Evolutionary conservation across 306 rosid species (phyloP), one percentile per base, ranked within the genome.

Genomic region (Vicia villosa): DNA sequence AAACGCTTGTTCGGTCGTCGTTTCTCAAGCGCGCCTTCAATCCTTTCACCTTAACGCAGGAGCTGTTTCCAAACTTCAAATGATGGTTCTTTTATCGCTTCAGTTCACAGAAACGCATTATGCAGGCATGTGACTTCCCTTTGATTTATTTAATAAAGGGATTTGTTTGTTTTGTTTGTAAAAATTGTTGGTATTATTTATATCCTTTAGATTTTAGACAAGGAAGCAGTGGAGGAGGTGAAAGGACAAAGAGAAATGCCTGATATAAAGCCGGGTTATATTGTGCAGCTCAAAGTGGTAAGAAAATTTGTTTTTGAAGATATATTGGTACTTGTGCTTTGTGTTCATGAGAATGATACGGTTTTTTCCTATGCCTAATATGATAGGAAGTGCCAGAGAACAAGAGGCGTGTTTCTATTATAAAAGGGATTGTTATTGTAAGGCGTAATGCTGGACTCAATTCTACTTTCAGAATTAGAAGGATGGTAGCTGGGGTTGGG

Each of bases 271-370:
- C 96, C 99, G 13, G 96, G 99, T 75, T 91, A 94, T 63, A 91
- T 86, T 17, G 96, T 94, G 77, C 97, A 94, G 70, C 97, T 94
- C 65, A 91, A 89, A 94, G 99, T 94, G 97, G 99, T 94, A 91
- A 26, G 74, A 0, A 32, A 19, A 55, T 49, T 72, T 78, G 68
- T 10, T 50, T 21, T 34, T 15, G 24, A 55, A 47, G 77, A 54
- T 51, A 24, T 20, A 64, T 8, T 65, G 28, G 3, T 22, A 15
- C 52, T 36, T 12, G 10, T 70, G 34, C 69, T 43, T 71, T 14
- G 30, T 45, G 13, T 61, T 38, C 24, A 1, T 4, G 11, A 65
- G 45, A 66, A 38, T 70, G n/a, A n/a, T 51, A 38, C 24, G 4
- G 24, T 49, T 2, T 72, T 73, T 34, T 54, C 26, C 55, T n/a